Base-by-base conservation (phyloP, 805 yeast genomes). In the Wickerhamomyces queroliae region DNA sequence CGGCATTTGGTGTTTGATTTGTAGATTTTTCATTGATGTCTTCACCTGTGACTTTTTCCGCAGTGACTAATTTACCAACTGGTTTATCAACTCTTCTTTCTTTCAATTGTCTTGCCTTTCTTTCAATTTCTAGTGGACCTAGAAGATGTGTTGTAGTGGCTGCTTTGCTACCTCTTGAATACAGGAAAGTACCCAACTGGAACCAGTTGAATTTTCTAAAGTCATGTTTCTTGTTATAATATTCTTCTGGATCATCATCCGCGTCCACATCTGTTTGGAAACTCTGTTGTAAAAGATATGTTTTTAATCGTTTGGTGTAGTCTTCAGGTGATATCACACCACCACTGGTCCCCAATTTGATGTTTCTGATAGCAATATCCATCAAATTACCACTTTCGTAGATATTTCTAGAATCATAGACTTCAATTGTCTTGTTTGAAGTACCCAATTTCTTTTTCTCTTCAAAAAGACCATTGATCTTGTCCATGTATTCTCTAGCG, bases 101-200 rank as follows among this genome's bases (percentile, higher is more conserved):
- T 32, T 48, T 70, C 34, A 36, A 46, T 40, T 36, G 45, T 40
- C 65, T 59, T 0, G 55, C 61, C 48, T 71, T 76, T 45, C 74
- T 72, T 46, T 81, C 82, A 2, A 80, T 65, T 15, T 74, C 77
- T 31, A 86, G 61, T 0, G 95, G 89, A 0, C 95, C 95, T 39
- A 79, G 63, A 44, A 87, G 58, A 53, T 82, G 85, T 45, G 80
- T 84, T 17, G 69, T 62, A 0, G 76, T 70, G 0, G 69, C 58
- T 0, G 83, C 69, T 36, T 70, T 67, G 4, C 53, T 53, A 40
- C 82, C 72, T 25, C 70, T 52, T 43, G 66, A 58, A 44, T 70
- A 61, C 46, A 67, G 75, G 23, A 78, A 52, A 2, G 72, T 57
- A 0, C 89, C 90, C 19, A 82, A 54, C 37, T 66, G 63, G 28